phyloP scores from a whole-genome alignment of 2,329 filamentous ascomycete species.

The Aspergillus ibericus region DNA sequence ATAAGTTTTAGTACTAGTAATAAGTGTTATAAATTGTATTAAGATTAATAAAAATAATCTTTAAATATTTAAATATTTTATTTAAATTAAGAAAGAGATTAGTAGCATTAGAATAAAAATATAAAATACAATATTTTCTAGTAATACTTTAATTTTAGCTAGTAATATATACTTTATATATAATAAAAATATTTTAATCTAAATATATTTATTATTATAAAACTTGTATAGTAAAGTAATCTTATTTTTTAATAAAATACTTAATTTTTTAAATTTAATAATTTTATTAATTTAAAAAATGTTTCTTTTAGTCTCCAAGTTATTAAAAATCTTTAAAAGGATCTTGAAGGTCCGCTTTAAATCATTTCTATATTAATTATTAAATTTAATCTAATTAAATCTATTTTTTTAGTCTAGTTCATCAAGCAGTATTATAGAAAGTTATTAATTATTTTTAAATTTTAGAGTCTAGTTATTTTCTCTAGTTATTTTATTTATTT shows the following conservation, averaged over 20 bases:
- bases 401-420: no score
- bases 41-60: not conserved
- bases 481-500: not conserved
- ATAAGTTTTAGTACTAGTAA: not conserved
- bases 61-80: not conserved
- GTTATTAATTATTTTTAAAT: not conserved
- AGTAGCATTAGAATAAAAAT: no score
- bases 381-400: not conserved
- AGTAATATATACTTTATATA: not conserved
- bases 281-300: not conserved
- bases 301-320: not conserved
- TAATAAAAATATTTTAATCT: not conserved
- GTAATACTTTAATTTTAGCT: not conserved
- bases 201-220: no score
- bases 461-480: not conserved
- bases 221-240: no score
- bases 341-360: not conserved
- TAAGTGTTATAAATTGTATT: not conserved
- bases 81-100: no score
- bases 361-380: not conserved
- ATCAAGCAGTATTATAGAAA: not conserved
- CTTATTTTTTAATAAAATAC: not conserved
- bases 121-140: not conserved
- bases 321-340: not conserved
- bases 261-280: not conserved